Conservation (phyloP, 148 eudicot species). For the Arbutus unedo region DNA sequence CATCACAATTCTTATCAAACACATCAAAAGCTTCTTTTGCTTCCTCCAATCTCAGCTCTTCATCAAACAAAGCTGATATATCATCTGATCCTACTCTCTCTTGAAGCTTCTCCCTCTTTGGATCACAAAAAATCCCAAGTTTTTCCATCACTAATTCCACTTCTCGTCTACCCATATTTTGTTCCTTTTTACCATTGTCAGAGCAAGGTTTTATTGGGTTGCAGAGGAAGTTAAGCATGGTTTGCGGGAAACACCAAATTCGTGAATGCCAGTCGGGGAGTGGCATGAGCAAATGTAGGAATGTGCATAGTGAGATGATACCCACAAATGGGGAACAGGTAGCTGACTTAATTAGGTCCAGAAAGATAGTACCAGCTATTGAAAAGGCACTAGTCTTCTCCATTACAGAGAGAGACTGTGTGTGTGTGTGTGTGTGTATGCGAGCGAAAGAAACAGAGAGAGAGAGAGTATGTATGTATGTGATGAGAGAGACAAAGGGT, state of each 20-base stretch:
- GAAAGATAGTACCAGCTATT: too few species aligned
- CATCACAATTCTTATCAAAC: constrained; percentile 59
- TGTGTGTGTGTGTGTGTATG: too few species aligned
- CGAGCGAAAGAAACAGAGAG: too few species aligned
- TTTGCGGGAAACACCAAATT: background rate
- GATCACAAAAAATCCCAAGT: constrained; percentile 23
- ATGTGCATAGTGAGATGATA: background rate
- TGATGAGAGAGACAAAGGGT: too few species aligned
- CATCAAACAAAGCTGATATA: constrained; percentile 33
- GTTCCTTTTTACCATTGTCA: background rate
- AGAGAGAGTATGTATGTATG: too few species aligned
- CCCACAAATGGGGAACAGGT: too few species aligned
- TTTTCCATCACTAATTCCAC: constrained; percentile 32
- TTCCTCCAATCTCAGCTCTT: constrained; percentile 50
- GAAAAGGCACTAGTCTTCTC: background rate
- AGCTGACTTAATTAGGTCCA: too few species aligned
- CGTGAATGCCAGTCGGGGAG: constrained; percentile 12
- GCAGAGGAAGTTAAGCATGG: background rate
- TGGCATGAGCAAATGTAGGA: constrained; percentile 3
- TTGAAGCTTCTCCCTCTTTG: constrained; percentile 9
- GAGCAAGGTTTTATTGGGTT: background rate
- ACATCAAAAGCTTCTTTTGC: constrained; percentile 46
- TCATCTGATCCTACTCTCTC: background rate
- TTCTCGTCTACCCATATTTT: constrained; percentile 12
- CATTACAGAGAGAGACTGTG: too few species aligned